Base-by-base conservation (phyloP, 2,329 filamentous ascomycete genomes). In the Fusarium longipes region DNA sequence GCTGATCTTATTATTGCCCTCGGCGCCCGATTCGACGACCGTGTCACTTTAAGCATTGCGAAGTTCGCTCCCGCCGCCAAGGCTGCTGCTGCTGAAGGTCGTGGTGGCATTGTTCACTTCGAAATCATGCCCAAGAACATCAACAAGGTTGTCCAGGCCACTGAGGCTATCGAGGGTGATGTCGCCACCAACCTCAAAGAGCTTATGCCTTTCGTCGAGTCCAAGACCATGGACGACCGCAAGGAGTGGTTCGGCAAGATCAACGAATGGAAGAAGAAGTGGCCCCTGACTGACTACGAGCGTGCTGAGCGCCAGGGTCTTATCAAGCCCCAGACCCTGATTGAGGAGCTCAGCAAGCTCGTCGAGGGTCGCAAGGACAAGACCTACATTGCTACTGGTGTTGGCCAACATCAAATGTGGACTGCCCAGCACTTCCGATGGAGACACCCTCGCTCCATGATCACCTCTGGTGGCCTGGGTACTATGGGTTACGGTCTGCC, bases 101-200 rank as follows among this genome's bases (percentile, higher is more conserved):
- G 93, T 65, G 96, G 96, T 73, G 96, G 96, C 75, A 98, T 99
- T 74, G 87, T 98, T 17, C 95, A 99, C 80, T 98, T 98, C 75
- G 95, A 98, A 78, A 95, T 99, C 74, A 91, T 98, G 91, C 95
- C 96, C 73, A 99, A 99, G 89, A 98, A 99, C 84, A 98, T 98
- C 83, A 98, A 98, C 89, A 99, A 98, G 87, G 94, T 98, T 39
- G 91, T 99, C 15, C 93, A 98, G 81, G 94, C 95, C 9, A 97
- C 92, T 39, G 93, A 97, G 82, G 95, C 96, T 43, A 90, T 98
- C 18, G 95, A 97, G 81, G 96, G 96, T 60, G 95, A 98, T 75
- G 93, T 97, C 29, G 89, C 90, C 4, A 82, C 89, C 18, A 98
- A 97, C 79, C 83, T 98, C 32, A 84, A 84, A 50, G 81, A 87